Base-by-base conservation (phyloP, 768 basidiomycete species). In the Boletus sensibilis region DNA sequence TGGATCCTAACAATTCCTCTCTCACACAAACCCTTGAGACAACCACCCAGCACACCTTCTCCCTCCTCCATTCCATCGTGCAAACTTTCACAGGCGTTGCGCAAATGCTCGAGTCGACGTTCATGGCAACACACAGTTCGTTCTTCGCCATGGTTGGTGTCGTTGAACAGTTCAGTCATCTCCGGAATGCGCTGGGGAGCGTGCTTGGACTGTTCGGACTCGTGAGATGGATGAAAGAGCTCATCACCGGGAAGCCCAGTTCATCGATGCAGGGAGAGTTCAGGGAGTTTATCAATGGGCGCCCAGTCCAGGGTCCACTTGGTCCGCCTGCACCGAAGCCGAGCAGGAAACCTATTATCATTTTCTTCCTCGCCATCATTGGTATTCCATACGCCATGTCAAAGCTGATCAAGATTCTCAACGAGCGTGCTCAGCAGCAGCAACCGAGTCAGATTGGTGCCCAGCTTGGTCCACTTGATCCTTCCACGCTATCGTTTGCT, bases 121-220 rank as follows among this genome's bases (percentile, higher is more conserved):
- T 96, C 74, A 91, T 98, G 88, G 96, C 96, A 3, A 96, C 94
- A 0, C 94, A 96, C 72, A 93, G 91, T 1, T 90, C 87, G 10
- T 96, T 96, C 74, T 96, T 95, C 71, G 93, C 94, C 54, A 94
- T 96, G 88, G 93, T 95, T 49, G 92, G 93, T 59, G 96, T 99
- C 43, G 81, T 95, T 38, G 97, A 99, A 67, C 97, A 99, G 68
- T 88, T 99, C 65, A 86, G 86, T 3, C 92, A 93, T 63, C 83
- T 98, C 41, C 83, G 94, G 48, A 90, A 95, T 62, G 95, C 94
- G 13, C 81, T 98, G 16, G 95, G 94, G 23, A 94, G 94, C 68
- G 93, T 98, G 0, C 79, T 98, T 6, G 93, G 93, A 33, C 73
- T 98, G 35, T 98, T 99, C 66, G 92, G 93, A 4, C 80, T 98